A percentile compares a stretch with the other conserved stretches of the same genome.
phyloP scores from a whole-genome alignment of 768 basidiomycete species.

The Mycena floridula region DNA sequence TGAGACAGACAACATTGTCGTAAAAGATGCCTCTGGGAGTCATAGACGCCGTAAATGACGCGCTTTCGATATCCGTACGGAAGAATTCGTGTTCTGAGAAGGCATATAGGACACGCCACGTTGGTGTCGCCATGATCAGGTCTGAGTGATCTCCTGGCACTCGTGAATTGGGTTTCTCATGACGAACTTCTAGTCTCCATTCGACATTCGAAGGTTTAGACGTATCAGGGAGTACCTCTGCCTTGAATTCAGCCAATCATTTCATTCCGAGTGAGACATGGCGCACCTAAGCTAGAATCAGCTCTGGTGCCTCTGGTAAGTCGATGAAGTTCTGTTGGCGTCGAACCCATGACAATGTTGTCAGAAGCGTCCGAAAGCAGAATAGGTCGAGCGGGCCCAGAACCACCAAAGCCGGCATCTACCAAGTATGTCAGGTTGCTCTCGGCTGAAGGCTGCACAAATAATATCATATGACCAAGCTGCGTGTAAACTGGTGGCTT shows the following conservation, averaged over 20 bases:
- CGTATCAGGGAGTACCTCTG: not conserved
- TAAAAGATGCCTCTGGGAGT: constrained; percentile 12
- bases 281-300: not conserved
- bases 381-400: constrained; percentile 19
- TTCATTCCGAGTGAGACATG: not conserved
- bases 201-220: constrained; percentile 10
- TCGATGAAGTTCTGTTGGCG: constrained; percentile 16
- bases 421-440: constrained; percentile 24
- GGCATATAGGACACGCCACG: constrained; percentile 14
- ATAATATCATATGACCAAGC: constrained; percentile 20
- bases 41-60: constrained; percentile 3
- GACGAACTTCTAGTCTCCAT: constrained; percentile 13
- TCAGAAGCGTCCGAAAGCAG: constrained; percentile 18
- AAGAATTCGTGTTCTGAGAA: constrained; percentile 20
- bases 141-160: not conserved
- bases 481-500: constrained; percentile 7
- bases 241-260: not conserved
- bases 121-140: not conserved
- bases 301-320: constrained; percentile 2
- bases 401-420: constrained; percentile 25
- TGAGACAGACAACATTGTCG: constrained; percentile 19
- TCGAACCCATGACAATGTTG: constrained; percentile 15
- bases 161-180: constrained; percentile 1
- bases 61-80: constrained; percentile 8
- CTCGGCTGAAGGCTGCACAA: constrained; percentile 22